Evolutionary conservation across 495 filamentous ascomycete genomes (phyloP).

Genomic region (Venustampulla echinocandica): DNA sequence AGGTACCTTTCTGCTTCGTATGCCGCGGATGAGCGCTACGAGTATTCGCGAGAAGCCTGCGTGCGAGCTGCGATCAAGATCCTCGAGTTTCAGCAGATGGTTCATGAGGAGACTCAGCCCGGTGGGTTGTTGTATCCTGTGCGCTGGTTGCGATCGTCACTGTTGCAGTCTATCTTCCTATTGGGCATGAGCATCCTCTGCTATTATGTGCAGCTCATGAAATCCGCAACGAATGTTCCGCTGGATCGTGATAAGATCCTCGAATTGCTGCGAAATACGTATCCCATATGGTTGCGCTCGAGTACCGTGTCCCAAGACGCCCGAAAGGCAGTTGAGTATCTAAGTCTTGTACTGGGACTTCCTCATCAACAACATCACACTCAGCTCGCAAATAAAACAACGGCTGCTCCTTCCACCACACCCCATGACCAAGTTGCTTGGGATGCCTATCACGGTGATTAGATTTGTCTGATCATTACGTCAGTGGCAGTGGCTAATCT

Average conservation of each 20-base stretch:
- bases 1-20: conserved; percentile 25
- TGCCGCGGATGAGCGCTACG: conserved; percentile 19
- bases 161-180: conserved; percentile 15
- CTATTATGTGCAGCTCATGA: conserved; percentile 19
- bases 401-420: too few relatives aligned
- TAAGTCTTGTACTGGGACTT: conserved; percentile 8
- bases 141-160: conserved; percentile 16
- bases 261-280: conserved; percentile 15
- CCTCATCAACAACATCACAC: too few relatives aligned
- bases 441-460: too few relatives aligned
- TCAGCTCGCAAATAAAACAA: too few relatives aligned
- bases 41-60: conserved; percentile 24
- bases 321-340: conserved; percentile 2
- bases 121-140: conserved; percentile 15
- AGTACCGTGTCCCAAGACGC: conserved; percentile 8
- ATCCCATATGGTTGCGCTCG: conserved; percentile 18
- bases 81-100: conserved; percentile 27
- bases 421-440: too few relatives aligned
- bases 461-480: too few relatives aligned
- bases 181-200: conserved; percentile 23
- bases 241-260: conserved; percentile 13
- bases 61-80: conserved; percentile 27
- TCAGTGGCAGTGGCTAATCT: too few relatives aligned
- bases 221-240: conserved; percentile 6
- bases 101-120: conserved; percentile 34